Evolutionary conservation across 225 moss, liverwort and hornwort genomes (phyloP), one percentile per base, ranked within the genome.

Genomic region (Lunularia cruciata): DNA sequence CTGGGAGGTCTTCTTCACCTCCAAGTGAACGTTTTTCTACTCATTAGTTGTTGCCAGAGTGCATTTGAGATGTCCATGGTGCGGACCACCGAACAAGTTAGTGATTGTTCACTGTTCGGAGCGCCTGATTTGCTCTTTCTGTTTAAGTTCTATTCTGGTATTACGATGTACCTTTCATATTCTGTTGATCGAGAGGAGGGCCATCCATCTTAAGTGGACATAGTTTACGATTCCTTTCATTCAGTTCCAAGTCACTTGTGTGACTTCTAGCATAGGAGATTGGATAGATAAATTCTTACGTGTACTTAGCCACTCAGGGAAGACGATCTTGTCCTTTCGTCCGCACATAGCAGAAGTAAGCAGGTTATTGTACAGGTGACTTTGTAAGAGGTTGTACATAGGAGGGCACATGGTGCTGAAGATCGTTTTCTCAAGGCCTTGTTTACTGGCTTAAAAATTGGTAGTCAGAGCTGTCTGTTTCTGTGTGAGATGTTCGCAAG

Each of bases 361-460:
- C 27, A 54, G 26, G 54, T 54, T 54, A 25, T 27, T 54, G 54
- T 54, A 54, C 54, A 54, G 54, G 26, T 54, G 26, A 54, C 28
- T 8, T 53, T 28, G 27, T 54, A 23, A 54, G 27, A 54, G 54
- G 26, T 26, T 54, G 54, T 54, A 54, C 54, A 54, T 54, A 54
- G 54, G 26, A 54, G 54, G 54, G 47, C 54, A 14, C 27, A 54
- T 54, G 26, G 28, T 54, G 5, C 25, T 54, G 54, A 27, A 3
- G 11, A 23, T 14, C 28, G 12, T 27, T 54, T 5, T 23, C 25
- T 25, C 3, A 10, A 43, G 19, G 6, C 26, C 27, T 12, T 54
- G 26, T 26, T 6, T 54, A 26, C 28, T 54, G 54, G 54, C 54
- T 54, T 54, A 12, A 54, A 12, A 54, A 11, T 28, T 54, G n/a